Evolutionary conservation across 1,284 basidiomycete genomes (phyloP), one percentile per base, ranked within the genome.

Genomic region (Exobasidium rhododendri): DNA sequence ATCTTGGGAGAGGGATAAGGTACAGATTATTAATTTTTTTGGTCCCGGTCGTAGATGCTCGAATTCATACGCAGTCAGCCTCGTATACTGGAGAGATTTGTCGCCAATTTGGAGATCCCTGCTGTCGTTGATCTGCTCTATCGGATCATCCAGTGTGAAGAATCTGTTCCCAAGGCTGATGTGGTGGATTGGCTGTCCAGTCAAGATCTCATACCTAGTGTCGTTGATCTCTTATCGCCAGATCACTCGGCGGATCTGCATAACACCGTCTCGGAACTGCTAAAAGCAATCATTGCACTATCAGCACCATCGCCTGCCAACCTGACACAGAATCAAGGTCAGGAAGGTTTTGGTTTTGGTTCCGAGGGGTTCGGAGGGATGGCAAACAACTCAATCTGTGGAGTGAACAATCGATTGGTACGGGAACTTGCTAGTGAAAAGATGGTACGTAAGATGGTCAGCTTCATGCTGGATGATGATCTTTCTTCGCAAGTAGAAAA

Each of bases 231-330:
- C 22, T 86, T 97, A 17, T 90, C 92, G 0, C 92, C 96, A 0
- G 80, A 85, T 10, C 83, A 91, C 64, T 86, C 87, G 10, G 83
- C 87, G 20, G 88, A 93, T 65, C 86, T 90, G 62, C 94, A 98
- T 81, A 85, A 87, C 29, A 88, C 93, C 53, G 91, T 92, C 31
- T 86, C 92, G 0, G 96, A 99, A 66, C 85, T 97, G 56, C 86
- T 98, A 75, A 96, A 96, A 81, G 89, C 89, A 59, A 92, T 97
- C 70, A 93, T 98, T 69, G 90, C 92, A 26, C 89, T 97, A 83
- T 91, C 92, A 20, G 90, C 92, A 0, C 92, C 93, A 2, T 89
- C 92, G 1, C 89, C 91, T 2, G 87, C 87, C 71, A 81, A 43
- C 73, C 82, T 75, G 62, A 71, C 69, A 29, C 74, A 78, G 32